These are phyloP conservation scores for Mollisiaceae sp. DNA, from an alignment of 2,329 filamentous ascomycete genomes.

Conservation along the genomic window DNA sequence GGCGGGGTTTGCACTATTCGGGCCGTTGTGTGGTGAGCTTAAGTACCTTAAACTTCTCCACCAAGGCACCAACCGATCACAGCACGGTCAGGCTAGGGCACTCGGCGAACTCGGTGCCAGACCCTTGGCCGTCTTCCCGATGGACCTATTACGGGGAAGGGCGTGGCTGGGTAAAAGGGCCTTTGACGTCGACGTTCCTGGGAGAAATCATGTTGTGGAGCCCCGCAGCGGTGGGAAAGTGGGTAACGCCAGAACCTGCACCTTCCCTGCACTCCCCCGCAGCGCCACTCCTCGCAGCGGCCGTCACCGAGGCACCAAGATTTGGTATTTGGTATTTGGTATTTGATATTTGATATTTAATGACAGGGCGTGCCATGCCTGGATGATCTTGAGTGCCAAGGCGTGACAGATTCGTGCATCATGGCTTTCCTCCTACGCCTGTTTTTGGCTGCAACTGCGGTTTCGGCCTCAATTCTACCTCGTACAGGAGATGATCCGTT, in stretches of 20 bases:
- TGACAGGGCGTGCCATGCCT: neutral
- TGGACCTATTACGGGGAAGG: neutral
- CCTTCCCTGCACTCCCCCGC: neutral
- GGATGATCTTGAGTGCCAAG: neutral
- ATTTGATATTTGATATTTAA: neutral
- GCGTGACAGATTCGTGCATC: neutral
- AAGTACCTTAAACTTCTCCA: neutral
- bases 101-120: too few relatives aligned
- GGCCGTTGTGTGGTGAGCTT: neutral
- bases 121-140: too few relatives aligned
- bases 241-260: neutral
- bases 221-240: neutral
- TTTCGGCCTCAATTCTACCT: slow-evolving; percentile 23
- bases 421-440: slow-evolving; percentile 30
- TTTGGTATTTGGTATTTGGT: too few relatives aligned
- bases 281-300: neutral
- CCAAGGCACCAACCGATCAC: too few relatives aligned
- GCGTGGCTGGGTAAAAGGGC: neutral
- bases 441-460: slow-evolving; percentile 23
- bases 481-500: slow-evolving; percentile 30
- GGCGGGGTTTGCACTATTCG: neutral
- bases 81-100: too few relatives aligned
- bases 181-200: slow-evolving; percentile 1
- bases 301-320: neutral
- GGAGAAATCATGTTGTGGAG: neutral